Base-by-base conservation (phyloP, 2,329 filamentous ascomycete species). In the Dothideomycetidae sp. region DNA sequence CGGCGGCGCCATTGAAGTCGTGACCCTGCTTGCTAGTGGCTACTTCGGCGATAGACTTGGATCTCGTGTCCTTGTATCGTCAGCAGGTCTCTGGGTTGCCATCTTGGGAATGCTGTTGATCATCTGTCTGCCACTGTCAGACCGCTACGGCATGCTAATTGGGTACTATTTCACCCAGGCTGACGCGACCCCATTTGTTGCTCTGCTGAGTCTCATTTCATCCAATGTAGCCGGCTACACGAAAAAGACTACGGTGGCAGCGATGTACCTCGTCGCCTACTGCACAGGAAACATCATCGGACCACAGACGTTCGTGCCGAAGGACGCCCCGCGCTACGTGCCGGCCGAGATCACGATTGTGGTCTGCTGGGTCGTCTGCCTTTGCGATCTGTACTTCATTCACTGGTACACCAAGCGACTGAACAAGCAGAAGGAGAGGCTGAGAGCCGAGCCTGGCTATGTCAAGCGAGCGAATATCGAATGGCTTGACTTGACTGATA, bases 81-180 rank as follows among this genome's bases (percentile, higher is more conserved):
- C 64, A 10, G 58, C 54, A 2, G 72, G 72, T 0, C 56, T 76
- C 4, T 44, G 68, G 7, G 44, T 67, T 3, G 56, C 68, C 0
- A 68, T 75, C n/a, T 41, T 78, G 2, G 75, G 75, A 29, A 68
- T 77, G 59, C 57, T 75, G 1, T 62, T 80, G n/a, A 74, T 81
- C 41, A 68, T 77, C 7, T 71, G 70, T 2, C 58, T 81, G 3
- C 73, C 73, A 0, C 51, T 71, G 3, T 52, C 57, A n/a, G 71
- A 71, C 46, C 70, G 68, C 42, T 62, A 59, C 2, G 77, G 75
- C 9, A 63, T 71, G 0, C 64, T 73, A 2, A 75, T 73, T 0
- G 76, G 76, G 0, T 81, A 77, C 52, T 81, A 80, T 54, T 57
- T 81, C 35, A 77, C 71, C 0, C 67, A 71, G 48, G 67, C 72